Conservation (phyloP, 2,329 filamentous ascomycete genomes). For the Epichloe sylvatica region DNA sequence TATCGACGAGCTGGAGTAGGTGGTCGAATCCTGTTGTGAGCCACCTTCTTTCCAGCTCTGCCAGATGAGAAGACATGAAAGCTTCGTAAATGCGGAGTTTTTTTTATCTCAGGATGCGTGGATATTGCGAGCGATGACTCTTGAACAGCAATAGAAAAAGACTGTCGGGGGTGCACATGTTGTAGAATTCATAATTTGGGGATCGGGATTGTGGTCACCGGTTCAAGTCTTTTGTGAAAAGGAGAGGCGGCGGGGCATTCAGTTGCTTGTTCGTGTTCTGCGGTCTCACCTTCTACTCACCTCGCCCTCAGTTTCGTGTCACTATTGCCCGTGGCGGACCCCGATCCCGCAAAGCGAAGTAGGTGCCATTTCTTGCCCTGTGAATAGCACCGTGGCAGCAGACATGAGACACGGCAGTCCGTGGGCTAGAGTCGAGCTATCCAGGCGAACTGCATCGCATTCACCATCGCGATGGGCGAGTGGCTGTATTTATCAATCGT, state of each 20-base stretch:
- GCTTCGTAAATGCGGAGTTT: neutral
- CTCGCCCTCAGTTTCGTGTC: neutral
- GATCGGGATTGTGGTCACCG: too few species aligned
- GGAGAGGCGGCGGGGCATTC: too few species aligned
- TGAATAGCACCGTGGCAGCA: neutral
- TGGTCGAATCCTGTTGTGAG: constrained; percentile 13
- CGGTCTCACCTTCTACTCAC: neutral
- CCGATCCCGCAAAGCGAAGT: too few species aligned
- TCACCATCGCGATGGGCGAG: too few species aligned
- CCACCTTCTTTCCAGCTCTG: constrained; percentile 23
- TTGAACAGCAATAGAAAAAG: neutral
- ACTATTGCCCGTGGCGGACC: neutral
- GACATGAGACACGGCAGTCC: neutral
- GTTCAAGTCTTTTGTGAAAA: too few species aligned
- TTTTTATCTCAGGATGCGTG: neutral
- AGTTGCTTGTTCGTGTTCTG: neutral
- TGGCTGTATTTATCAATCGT: neutral
- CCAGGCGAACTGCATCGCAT: neutral
- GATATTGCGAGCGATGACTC: neutral
- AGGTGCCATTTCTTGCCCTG: too few species aligned
- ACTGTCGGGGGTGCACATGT: too few species aligned
- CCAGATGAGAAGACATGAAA: constrained; percentile 15
- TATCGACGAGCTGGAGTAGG: constrained; percentile 15
- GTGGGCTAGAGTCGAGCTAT: neutral
- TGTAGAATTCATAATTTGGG: too few species aligned